Evolutionary conservation across 1,284 basidiomycete species (phyloP).

Genomic region (Cryptococcus sp.): DNA sequence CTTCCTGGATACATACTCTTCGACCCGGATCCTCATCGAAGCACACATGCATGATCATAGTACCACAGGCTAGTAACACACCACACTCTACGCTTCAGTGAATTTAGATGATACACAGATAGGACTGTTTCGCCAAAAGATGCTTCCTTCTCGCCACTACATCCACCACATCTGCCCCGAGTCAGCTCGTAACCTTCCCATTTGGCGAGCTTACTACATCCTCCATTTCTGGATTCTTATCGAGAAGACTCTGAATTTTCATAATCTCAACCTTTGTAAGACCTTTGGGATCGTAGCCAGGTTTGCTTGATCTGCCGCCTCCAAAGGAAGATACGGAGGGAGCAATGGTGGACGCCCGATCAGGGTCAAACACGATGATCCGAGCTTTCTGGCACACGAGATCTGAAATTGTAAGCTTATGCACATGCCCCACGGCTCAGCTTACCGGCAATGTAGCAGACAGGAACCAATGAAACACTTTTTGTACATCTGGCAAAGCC

Average conservation of each 20-base stretch:
- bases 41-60: too few relatives aligned
- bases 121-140: too few relatives aligned
- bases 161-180: slow-evolving; percentile 36
- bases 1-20: too few relatives aligned
- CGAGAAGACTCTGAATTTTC: slow-evolving; percentile 34
- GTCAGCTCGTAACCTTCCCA: background rate
- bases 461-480: slow-evolving; percentile 45
- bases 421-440: background rate
- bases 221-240: slow-evolving; percentile 30
- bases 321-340: slow-evolving; percentile 25
- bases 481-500: slow-evolving; percentile 49
- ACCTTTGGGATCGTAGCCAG: background rate
- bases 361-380: slow-evolving; percentile 35
- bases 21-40: too few relatives aligned
- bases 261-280: slow-evolving; percentile 21
- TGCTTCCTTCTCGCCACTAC: slow-evolving; percentile 9
- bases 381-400: slow-evolving; percentile 42
- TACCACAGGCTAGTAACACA: too few relatives aligned
- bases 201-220: slow-evolving; percentile 24
- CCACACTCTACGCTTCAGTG: too few relatives aligned
- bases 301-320: slow-evolving; percentile 12
- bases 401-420: slow-evolving; percentile 14
- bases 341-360: slow-evolving; percentile 7
- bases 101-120: too few relatives aligned
- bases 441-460: slow-evolving; percentile 31